Base-by-base conservation (phyloP, 2,329 filamentous ascomycete species). In the Hirsutella rhossiliensis region DNA sequence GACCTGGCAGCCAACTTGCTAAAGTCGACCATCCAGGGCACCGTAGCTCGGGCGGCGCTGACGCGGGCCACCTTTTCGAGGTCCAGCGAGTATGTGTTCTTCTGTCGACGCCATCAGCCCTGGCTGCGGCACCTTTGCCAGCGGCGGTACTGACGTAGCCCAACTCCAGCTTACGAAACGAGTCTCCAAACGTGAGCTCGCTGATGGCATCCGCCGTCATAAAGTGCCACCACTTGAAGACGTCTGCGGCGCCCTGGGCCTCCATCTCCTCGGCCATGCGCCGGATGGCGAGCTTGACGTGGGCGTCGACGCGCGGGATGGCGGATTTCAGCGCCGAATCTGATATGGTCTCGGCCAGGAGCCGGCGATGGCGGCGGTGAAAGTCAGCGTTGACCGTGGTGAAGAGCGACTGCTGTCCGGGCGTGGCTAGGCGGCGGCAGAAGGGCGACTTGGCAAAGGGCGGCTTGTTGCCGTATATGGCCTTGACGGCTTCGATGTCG, bases 191-290 rank as follows among this genome's bases (percentile, higher is more conserved):
- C 1, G 60, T 67, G 6, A 79, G 54, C 41, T 76, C 64, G 0
- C 66, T 71, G 42, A 77, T 72, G 1, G 74, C 56, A 50, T 79
- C 75, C 0, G 72, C 73, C 0, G 72, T 57, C 62, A 76, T 67
- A 42, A 73, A 75, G 8, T 67, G 54, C 58, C 64, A 72, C 74
- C 74, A 78, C 45, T 75, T 74, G 45, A 65, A 62, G 0, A 77
- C 55, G 47, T 78, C 72, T 0, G 58, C 61, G 0, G 47, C 56
- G 0, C 66, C 62, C 0, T 54, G 53, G 0, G 44, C 41, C 17
- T 56, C 44, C 47, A 66, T 62, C 40, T 77, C 72, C n/a, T 65
- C 55, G 0, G 47, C 54, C 19, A 78, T 75, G 40, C 57, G 60
- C 3, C 61, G 29, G 1, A 76, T 59, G 0, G 69, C 56, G 9